phyloP scores from a whole-genome alignment of 2,329 filamentous ascomycete species.

The Fusarium mexicanum region DNA sequence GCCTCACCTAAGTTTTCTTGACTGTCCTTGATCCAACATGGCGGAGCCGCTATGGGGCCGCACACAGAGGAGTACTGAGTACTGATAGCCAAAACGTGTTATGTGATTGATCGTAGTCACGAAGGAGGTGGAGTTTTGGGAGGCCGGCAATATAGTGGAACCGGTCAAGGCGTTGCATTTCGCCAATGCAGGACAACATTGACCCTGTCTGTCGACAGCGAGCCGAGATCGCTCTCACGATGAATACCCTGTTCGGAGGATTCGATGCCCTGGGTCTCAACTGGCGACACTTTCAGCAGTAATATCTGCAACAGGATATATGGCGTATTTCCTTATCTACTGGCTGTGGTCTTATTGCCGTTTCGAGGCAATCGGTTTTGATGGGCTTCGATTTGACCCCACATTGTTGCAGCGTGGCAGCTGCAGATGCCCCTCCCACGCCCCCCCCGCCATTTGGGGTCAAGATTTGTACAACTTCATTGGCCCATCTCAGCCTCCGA shows the following conservation, averaged over 20 bases:
- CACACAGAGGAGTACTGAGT: conserved; percentile 15
- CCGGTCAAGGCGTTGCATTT: conserved; percentile 4
- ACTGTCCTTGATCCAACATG: neutral
- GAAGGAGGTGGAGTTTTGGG: conserved; percentile 9
- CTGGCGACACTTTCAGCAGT: neutral
- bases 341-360: neutral
- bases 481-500: conserved; percentile 14
- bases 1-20: neutral
- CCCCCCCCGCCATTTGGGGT: conserved; percentile 44
- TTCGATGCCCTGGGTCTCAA: neutral
- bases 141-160: conserved; percentile 5
- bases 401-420: conserved; percentile 13
- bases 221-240: conserved; percentile 10
- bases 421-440: conserved; percentile 33
- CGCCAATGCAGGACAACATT: conserved; percentile 15
- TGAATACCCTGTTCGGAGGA: neutral
- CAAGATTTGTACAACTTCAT: conserved; percentile 10
- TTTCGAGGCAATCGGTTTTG: neutral
- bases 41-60: conserved; percentile 31
- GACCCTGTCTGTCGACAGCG: conserved; percentile 1
- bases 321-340: neutral
- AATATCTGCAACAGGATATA: neutral
- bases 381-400: neutral
- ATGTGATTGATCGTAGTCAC: conserved; percentile 40
- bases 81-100: conserved; percentile 31